Evolutionary conservation across 371 early-diverging fungal genomes (phyloP).

Genomic region (Actinomortierella ambigua): DNA sequence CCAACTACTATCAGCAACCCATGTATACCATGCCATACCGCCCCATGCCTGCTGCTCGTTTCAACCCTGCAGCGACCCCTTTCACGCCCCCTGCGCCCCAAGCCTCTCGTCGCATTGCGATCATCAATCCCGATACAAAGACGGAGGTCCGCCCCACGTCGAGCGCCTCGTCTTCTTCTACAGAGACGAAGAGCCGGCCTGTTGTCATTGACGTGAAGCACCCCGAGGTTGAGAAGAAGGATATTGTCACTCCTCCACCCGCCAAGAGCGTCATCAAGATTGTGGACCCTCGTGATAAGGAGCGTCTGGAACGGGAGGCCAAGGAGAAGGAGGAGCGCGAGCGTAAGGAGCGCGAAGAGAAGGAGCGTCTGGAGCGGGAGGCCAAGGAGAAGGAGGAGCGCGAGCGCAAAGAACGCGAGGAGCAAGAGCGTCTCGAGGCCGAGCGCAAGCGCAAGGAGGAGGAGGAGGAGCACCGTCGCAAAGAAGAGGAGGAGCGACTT

Average conservation of each 20-base stretch:
- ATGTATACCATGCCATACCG: constrained; percentile 42
- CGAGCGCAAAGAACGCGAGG: constrained; percentile 35
- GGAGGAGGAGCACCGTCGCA: constrained; percentile 35
- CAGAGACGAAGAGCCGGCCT: constrained; percentile 45
- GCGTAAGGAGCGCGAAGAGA: constrained; percentile 49
- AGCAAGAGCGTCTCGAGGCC: constrained; percentile 30
- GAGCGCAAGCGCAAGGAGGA: constrained; percentile 29
- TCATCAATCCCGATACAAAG: constrained; percentile 77
- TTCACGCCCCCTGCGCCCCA: constrained; percentile 56
- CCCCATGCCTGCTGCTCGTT: constrained; percentile 20
- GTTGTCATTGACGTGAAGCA: constrained; percentile 26
- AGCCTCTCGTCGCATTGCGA: constrained; percentile 64
- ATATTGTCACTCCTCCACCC: constrained; percentile 47
- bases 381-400: constrained; percentile 45
- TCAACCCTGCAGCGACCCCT: constrained; percentile 37
- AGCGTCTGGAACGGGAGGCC: constrained; percentile 44
- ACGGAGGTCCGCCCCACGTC: constrained; percentile 62
- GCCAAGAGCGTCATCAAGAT: constrained; percentile 64
- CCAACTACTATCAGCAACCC: constrained; percentile 29
- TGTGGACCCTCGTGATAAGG: constrained; percentile 58
- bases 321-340: constrained; percentile 57
- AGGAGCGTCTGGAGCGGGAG: constrained; percentile 48
- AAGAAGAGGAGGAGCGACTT: constrained; percentile 46
- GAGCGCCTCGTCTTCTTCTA: constrained; percentile 30
- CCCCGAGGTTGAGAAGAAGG: constrained; percentile 48